phyloP scores from a whole-genome alignment of 2,329 filamentous ascomycete genomes.

The Fusarium buharicum region DNA sequence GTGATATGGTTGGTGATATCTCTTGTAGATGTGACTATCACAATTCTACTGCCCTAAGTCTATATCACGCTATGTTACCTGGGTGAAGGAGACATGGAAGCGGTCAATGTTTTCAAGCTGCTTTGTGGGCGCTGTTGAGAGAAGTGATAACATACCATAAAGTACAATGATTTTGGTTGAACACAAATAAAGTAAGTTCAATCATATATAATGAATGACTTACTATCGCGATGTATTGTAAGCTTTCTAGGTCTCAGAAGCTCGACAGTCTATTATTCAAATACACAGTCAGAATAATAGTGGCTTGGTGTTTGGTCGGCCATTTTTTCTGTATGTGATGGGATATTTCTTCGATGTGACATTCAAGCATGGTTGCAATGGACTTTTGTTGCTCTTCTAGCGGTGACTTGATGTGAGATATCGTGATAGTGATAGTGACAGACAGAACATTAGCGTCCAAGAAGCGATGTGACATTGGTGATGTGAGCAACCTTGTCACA shows the following conservation, averaged over 20 bases:
- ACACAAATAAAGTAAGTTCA: too few relatives aligned
- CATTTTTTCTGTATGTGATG: too few relatives aligned
- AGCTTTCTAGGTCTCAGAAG: too few relatives aligned
- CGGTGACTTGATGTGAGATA: slow-evolving; percentile 4
- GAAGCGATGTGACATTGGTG: slow-evolving; percentile 5
- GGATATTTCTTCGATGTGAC: not conserved
- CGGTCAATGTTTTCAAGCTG: slow-evolving; percentile 13
- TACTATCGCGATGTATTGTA: too few relatives aligned
- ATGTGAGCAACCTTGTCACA: not conserved
- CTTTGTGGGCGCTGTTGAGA: too few relatives aligned
- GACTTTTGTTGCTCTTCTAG: slow-evolving; percentile 6
- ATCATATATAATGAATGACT: too few relatives aligned
- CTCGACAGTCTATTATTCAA: too few relatives aligned
- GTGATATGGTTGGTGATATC: slow-evolving; percentile 34
- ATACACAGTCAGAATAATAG: too few relatives aligned
- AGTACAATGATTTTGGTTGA: too few relatives aligned
- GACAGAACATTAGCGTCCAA: not conserved
- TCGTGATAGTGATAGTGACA: slow-evolving; percentile 32
- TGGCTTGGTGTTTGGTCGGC: too few relatives aligned
- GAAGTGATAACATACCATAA: too few relatives aligned
- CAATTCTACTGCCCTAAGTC: slow-evolving; percentile 7
- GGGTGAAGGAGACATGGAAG: slow-evolving; percentile 1
- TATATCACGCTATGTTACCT: not conserved
- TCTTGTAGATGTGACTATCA: slow-evolving; percentile 26
- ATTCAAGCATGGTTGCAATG: slow-evolving; percentile 1